A percentile compares a stretch with the other conserved stretches of the same genome.
Evolutionary conservation across 805 yeast genomes (phyloP).

Genomic region (Grigorovia humatica): DNA sequence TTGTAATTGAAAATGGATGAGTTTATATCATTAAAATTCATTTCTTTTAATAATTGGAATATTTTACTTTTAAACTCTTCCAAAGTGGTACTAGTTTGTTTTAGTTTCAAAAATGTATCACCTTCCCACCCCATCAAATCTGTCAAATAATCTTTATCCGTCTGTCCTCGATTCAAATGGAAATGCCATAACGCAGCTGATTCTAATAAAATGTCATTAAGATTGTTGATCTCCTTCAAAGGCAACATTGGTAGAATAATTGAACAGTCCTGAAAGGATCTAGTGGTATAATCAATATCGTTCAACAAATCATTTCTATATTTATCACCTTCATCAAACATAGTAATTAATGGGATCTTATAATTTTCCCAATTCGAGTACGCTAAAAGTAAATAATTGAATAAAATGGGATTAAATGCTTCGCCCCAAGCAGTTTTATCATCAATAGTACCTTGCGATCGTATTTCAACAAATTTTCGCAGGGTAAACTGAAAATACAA

Average conservation of each 20-base stretch:
- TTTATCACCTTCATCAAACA: conserved; percentile 36
- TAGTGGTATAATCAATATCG: conserved; percentile 31
- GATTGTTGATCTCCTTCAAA: conserved; percentile 31
- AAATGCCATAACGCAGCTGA: conserved; percentile 61
- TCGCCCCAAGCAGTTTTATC: conserved; percentile 13
- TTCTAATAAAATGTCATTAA: conserved; percentile 51
- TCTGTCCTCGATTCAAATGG: conserved; percentile 21
- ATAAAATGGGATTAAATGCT: conserved; percentile 31
- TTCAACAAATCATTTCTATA: conserved; percentile 39
- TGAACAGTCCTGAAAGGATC: conserved; percentile 14
- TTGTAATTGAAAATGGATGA: conserved; percentile 12
- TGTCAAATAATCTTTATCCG: conserved; percentile 35
- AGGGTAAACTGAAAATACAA: conserved; percentile 40
- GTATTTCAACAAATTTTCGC: conserved; percentile 15
- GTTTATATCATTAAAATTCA: conserved; percentile 14
- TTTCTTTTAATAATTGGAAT: conserved; percentile 8
- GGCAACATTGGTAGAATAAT: conserved; percentile 61
- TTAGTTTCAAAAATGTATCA: conserved; percentile 25
- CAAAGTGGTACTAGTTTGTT: conserved; percentile 27
- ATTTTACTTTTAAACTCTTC: conserved; percentile 17
- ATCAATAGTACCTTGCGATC: conserved; percentile 1
- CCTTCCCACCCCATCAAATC: conserved; percentile 33
- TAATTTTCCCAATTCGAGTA: conserved; percentile 34
- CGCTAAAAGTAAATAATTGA: conserved; percentile 39
- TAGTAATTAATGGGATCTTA: conserved; percentile 29